phyloP scores from a whole-genome alignment of 2,329 filamentous ascomycete genomes.

The Pyricularia sp. region DNA sequence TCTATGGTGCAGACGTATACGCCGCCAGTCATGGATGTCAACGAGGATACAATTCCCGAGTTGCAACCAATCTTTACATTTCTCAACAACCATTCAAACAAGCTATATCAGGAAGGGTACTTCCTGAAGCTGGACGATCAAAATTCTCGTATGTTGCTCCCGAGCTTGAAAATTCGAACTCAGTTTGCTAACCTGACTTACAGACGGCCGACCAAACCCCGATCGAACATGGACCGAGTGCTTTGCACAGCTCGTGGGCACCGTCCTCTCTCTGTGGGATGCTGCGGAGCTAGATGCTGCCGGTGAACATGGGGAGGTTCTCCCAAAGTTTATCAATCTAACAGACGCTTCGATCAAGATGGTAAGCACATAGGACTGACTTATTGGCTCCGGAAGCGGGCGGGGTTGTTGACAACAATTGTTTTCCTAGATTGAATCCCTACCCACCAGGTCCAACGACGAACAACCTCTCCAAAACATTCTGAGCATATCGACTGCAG shows the following conservation, averaged over 20 bases:
- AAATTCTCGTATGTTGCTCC: slow-evolving; percentile 63
- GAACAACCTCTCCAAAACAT: slow-evolving; percentile 88
- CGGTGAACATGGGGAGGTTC: slow-evolving; percentile 57
- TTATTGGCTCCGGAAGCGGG: neutral
- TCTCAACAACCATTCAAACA: slow-evolving; percentile 91
- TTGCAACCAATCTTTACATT: slow-evolving; percentile 89
- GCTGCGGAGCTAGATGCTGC: slow-evolving; percentile 83
- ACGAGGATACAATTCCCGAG: slow-evolving; percentile 81
- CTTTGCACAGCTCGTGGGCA: slow-evolving; percentile 93
- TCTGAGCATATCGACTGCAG: slow-evolving; percentile 89
- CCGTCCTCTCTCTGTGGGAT: slow-evolving; percentile 92
- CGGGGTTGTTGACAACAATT: slow-evolving; percentile 6
- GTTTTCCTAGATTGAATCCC: slow-evolving; percentile 63
- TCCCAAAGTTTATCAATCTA: slow-evolving; percentile 73
- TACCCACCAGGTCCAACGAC: slow-evolving; percentile 69
- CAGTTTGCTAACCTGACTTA: slow-evolving; percentile 9
- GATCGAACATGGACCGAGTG: slow-evolving; percentile 93
- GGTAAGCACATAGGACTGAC: slow-evolving; percentile 45
- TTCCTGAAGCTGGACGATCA: slow-evolving; percentile 95
- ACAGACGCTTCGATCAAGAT: slow-evolving; percentile 98
- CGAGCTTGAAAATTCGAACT: neutral
- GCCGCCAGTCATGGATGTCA: slow-evolving; percentile 77
- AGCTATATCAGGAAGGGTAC: slow-evolving; percentile 95
- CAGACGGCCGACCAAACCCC: slow-evolving; percentile 77
- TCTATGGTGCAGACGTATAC: slow-evolving; percentile 84